Evolutionary conservation across 768 basidiomycete species (phyloP), one percentile per base, ranked within the genome.

Genomic region (Postia placenta): DNA sequence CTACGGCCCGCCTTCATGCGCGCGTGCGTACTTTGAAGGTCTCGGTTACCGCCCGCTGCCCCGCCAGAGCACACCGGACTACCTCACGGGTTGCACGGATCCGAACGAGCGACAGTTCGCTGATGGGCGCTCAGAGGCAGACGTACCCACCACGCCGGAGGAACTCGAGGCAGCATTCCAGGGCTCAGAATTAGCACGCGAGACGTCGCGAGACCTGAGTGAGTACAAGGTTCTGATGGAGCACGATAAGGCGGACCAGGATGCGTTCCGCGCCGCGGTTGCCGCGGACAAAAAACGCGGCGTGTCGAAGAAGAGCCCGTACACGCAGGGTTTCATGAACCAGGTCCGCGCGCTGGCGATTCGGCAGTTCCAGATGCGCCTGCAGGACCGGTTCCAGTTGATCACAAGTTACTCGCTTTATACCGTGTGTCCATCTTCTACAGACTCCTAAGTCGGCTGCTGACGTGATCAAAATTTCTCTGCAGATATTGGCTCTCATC

Each of bases 11-110:
- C 76, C 81, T 3, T 69, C 74, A 6, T 76, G 84, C 52, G 92
- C 92, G 14, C 79, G 88, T 14, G 68, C 69, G 1, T 94, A 94
- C 68, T 92, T 96, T 57, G 78, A 87, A 56, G 64, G 66, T 25
- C 68, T 91, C 37, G 89, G 91, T 15, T 90, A 81, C 66, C 77
- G 78, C 30, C 53, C 86, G 17, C 79, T 87, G 22, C 85, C 87
- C 47, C 82, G 90, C 33, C 91, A 93, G 65, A 89, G 81, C 56
- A 88, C 87, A 12, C 81, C 90, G 9, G 91, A 93, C 62, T 93
- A 87, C 64, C 75, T 93, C 19, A 88, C 87, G 19, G 85, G 85
- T 5, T 85, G 83, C 65, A 87, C 92, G 2, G 88, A 90, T 59
- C 78, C 83, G 0, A 89, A 92, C 57, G 91, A 95, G 68, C 86